Evolutionary conservation across 495 filamentous ascomycete genomes (phyloP).

Genomic region (Neurospora intermedia): DNA sequence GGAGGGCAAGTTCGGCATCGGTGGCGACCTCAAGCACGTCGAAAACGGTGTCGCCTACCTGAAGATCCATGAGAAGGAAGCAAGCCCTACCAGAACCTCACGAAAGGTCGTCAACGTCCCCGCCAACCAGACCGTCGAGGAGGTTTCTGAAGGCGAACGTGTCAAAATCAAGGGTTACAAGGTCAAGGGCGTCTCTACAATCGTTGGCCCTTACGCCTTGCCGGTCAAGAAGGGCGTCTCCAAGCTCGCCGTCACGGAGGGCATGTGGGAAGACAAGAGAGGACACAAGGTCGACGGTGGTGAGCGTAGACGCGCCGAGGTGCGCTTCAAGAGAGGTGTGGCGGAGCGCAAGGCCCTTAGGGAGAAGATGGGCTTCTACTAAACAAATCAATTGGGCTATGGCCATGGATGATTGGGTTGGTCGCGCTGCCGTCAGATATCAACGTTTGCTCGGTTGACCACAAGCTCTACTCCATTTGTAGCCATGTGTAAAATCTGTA

Average conservation of each 20-base stretch:
- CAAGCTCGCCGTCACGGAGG: conserved; percentile 59
- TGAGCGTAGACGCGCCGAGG: conserved; percentile 78
- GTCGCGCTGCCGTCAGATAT: neutral
- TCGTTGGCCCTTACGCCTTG: conserved; percentile 59
- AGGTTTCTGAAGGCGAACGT: conserved; percentile 28
- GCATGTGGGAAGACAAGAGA: conserved; percentile 75
- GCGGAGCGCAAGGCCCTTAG: conserved; percentile 36
- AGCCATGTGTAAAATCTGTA: conserved; percentile 17
- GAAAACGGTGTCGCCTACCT: conserved; percentile 61
- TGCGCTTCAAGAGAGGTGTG: conserved; percentile 48
- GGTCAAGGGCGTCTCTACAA: conserved; percentile 50
- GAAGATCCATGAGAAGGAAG: conserved; percentile 51
- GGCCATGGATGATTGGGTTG: neutral
- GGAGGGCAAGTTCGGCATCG: conserved; percentile 61
- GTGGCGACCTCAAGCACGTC: conserved; percentile 66
- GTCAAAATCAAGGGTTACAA: conserved; percentile 52
- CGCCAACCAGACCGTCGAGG: conserved; percentile 35
- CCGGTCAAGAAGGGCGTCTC: conserved; percentile 56
- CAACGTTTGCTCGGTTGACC: neutral
- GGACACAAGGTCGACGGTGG: conserved; percentile 94
- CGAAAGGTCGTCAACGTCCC: conserved; percentile 62
- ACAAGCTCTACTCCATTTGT: neutral
- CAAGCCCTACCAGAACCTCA: conserved; percentile 7
- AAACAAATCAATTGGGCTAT: neutral
- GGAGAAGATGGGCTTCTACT: conserved; percentile 23